A percentile compares a stretch with the other conserved stretches of the same genome.
These are phyloP conservation scores for Blechomonas ayalai DNA, from an alignment of 208 protist genomes.

Conservation along the genomic window DNA sequence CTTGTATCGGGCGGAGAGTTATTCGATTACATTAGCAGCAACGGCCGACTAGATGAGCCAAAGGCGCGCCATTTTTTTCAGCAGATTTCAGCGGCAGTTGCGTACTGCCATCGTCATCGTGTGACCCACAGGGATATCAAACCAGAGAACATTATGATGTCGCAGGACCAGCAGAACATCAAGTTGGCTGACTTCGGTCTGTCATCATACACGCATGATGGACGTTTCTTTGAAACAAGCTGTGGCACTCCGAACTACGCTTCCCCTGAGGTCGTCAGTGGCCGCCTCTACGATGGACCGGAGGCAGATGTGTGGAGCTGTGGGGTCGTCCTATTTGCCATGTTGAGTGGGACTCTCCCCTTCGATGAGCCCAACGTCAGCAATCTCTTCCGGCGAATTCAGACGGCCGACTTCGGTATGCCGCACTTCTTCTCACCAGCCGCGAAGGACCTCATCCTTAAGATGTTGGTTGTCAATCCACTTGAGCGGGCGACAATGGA, in stretches of 20 bases:
- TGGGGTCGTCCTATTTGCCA: constrained; percentile 84
- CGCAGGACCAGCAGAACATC: constrained; percentile 48
- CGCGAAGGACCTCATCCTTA: constrained; percentile 48
- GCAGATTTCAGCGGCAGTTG: constrained; percentile 96
- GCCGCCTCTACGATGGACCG: constrained; percentile 59
- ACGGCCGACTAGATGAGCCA: constrained; percentile 89
- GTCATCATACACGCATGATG: constrained; percentile 70
- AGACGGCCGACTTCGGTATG: constrained; percentile 46
- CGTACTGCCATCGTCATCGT: constrained; percentile 95
- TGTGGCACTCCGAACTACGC: constrained; percentile 86
- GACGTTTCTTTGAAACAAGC: constrained; percentile 78
- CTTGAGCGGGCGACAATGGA: constrained; percentile 84
- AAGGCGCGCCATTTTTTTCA: constrained; percentile 93
- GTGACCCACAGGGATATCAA: constrained; percentile 91
- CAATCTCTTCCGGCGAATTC: constrained; percentile 71
- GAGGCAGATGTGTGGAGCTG: constrained; percentile 86
- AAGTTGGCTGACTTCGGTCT: constrained; percentile 86
- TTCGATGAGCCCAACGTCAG: constrained; percentile 72
- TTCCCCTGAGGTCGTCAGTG: constrained; percentile 76
- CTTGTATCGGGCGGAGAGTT: constrained; percentile 97
- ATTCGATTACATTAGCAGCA: constrained; percentile 96
- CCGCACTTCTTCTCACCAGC: constrained; percentile 37
- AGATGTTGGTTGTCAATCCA: constrained; percentile 70
- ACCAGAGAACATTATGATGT: constrained; percentile 85
- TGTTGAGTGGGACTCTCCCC: constrained; percentile 68